Conservation (phyloP, 495 filamentous ascomycete genomes). For the Talaromyces stipitatus region DNA sequence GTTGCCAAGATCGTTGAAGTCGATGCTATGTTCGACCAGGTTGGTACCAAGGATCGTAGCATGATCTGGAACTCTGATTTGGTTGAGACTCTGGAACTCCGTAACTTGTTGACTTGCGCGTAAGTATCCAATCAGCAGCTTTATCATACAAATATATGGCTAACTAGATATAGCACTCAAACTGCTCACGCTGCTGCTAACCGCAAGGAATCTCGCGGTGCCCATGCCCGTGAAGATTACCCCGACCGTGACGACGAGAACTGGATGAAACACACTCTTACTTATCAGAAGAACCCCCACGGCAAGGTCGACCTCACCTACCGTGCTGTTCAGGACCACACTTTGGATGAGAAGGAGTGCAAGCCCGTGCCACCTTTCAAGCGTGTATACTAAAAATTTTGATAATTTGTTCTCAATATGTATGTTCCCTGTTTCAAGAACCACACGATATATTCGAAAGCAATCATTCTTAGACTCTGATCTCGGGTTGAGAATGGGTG, state of each 20-base stretch:
- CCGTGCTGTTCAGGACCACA: constrained; percentile 65
- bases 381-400: constrained; percentile 59
- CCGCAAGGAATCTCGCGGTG: constrained; percentile 89
- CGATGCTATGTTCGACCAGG: constrained; percentile 69
- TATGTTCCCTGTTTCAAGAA: background rate
- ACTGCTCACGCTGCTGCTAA: constrained; percentile 79
- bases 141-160: background rate
- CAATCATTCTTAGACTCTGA: no score
- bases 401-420: background rate
- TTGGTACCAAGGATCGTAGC: constrained; percentile 92
- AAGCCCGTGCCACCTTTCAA: constrained; percentile 81
- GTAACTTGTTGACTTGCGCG: constrained; percentile 93
- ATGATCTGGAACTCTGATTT: constrained; percentile 99
- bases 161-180: constrained; percentile 51
- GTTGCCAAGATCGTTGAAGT: constrained; percentile 71
- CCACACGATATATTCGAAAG: background rate
- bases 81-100: constrained; percentile 88
- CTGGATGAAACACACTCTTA: constrained; percentile 98
- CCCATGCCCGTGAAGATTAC: constrained; percentile 92
- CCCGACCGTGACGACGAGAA: constrained; percentile 86
- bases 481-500: background rate
- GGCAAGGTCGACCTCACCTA: constrained; percentile 72
- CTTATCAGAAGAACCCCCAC: constrained; percentile 84
- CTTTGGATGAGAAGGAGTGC: constrained; percentile 86
- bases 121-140: constrained; percentile 35